Evolutionary conservation across 2,329 filamentous ascomycete species (phyloP).

Genomic region (Clonostachys byssicola): DNA sequence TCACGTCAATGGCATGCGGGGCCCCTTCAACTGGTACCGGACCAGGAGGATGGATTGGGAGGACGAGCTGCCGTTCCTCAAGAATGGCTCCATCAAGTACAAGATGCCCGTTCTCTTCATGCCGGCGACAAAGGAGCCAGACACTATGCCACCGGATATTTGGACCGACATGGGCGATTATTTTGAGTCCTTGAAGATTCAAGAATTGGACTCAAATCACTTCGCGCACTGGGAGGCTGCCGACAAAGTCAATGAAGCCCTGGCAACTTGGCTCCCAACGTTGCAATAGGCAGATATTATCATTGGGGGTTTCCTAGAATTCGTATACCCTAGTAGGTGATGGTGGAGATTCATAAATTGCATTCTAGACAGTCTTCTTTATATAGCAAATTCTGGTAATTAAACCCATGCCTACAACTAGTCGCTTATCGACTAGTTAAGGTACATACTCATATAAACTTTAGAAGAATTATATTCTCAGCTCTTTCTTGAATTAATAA

Average conservation of each 20-base stretch:
- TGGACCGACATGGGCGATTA: neutral
- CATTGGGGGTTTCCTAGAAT: no score
- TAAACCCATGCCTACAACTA: no score
- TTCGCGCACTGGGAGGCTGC: neutral
- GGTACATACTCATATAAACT: no score
- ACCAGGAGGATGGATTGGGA: constrained; percentile 64
- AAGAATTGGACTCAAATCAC: neutral
- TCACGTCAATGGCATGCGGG: constrained; percentile 62
- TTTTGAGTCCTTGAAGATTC: neutral
- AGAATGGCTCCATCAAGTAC: constrained; percentile 44
- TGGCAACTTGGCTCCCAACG: neutral
- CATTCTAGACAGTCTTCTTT: no score
- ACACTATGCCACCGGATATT: neutral
- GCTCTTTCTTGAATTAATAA: no score
- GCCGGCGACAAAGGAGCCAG: neutral
- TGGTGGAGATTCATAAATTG: no score
- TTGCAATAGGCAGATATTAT: neutral
- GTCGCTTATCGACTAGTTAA: no score
- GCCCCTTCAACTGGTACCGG: constrained; percentile 80
- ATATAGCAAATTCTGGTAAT: no score
- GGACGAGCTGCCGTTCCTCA: constrained; percentile 59
- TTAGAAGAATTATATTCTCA: no score
- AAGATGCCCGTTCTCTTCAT: neutral
- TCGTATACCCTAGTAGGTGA: no score
- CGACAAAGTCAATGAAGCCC: neutral